A percentile compares a stretch with the other conserved stretches of the same genome.
Evolutionary conservation across 139 green algal species (phyloP).

Genomic region (Edaphochlamys debaryana): DNA sequence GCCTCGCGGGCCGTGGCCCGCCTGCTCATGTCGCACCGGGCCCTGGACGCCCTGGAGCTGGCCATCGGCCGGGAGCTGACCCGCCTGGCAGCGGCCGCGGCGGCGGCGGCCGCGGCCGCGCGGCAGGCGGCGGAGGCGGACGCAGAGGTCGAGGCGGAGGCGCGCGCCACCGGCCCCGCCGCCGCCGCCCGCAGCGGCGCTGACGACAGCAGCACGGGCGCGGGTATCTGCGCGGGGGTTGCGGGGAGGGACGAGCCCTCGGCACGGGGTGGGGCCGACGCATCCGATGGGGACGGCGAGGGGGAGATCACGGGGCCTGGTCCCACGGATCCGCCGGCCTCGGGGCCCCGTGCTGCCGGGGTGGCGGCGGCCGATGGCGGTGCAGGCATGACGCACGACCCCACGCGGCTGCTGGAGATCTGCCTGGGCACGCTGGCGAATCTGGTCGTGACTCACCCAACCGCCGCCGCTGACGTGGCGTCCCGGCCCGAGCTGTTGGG

Average conservation of each 20-base stretch:
- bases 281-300: neutral
- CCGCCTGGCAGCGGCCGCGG: no score
- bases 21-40: conserved; percentile 1
- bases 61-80: neutral
- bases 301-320: neutral
- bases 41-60: conserved; percentile 7
- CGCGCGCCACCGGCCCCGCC: no score
- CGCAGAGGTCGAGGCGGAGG: no score
- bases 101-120: no score
- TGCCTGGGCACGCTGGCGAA: conserved; percentile 8
- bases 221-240: no score
- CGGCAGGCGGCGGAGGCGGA: no score
- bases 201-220: no score
- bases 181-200: no score
- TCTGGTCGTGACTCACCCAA: neutral
- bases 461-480: neutral
- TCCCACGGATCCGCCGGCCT: neutral
- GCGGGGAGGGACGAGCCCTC: no score
- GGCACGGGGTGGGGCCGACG: no score
- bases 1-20: neutral
- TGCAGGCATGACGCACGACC: neutral
- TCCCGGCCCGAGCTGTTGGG: conserved; percentile 4
- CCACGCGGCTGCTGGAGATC: conserved; percentile 29
- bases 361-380: neutral
- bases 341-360: neutral